Percentiles rank a stretch among this genome's conserved stretches.
Conservation (phyloP, 768 basidiomycete genomes). For the Boletus sp. region DNA sequence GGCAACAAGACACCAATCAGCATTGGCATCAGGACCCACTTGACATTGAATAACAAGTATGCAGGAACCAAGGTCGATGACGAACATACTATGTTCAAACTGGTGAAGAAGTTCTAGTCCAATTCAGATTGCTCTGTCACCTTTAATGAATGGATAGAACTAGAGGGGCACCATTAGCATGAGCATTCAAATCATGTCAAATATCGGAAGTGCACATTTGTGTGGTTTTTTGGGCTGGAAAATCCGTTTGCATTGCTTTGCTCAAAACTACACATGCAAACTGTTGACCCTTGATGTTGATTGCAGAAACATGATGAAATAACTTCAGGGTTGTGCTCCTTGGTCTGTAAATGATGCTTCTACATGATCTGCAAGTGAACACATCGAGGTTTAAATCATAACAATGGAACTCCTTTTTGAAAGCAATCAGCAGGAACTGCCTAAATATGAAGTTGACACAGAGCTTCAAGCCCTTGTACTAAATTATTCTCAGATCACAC, state of each 20-base stretch:
- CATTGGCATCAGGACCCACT: neutral
- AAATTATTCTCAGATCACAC: too few relatives aligned
- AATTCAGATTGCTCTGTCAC: neutral
- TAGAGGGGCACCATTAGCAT: neutral
- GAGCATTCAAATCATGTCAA: neutral
- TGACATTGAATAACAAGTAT: slow-evolving; percentile 5
- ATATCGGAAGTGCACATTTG: slow-evolving; percentile 1
- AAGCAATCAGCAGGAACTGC: slow-evolving; percentile 13
- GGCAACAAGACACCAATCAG: neutral
- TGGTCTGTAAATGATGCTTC: slow-evolving; percentile 7
- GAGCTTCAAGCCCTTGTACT: too few relatives aligned
- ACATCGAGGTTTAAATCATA: slow-evolving; percentile 7
- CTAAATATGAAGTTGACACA: neutral
- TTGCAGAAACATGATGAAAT: slow-evolving; percentile 4
- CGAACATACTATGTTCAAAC: slow-evolving; percentile 1
- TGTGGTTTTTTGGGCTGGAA: neutral
- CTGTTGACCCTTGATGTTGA: slow-evolving; percentile 9
- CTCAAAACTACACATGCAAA: slow-evolving; percentile 13
- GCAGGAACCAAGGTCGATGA: slow-evolving; percentile 19
- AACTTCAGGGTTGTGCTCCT: neutral
- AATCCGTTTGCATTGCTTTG: neutral
- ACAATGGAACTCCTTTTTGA: slow-evolving; percentile 12
- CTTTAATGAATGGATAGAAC: slow-evolving; percentile 7
- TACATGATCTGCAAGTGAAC: neutral
- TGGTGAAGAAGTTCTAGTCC: slow-evolving; percentile 11